Base-by-base conservation (phyloP, 345 rosid species). In the Trapa incisa region DNA sequence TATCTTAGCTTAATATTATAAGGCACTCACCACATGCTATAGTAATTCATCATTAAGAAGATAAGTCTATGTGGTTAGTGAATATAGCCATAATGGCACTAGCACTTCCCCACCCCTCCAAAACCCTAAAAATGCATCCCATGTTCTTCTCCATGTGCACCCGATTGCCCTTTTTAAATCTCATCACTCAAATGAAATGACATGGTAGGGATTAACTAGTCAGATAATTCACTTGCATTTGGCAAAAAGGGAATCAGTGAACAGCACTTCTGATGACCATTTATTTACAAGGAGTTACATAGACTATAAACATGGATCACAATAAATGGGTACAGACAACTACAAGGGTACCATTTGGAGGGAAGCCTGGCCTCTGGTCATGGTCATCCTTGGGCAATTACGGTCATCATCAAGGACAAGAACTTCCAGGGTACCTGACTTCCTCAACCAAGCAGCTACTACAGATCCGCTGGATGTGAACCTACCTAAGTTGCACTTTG, bases 401-500 rank as follows among this genome's bases (percentile, higher is more conserved):
- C 82, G 79, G 64, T 78, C 82, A 65, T 92, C 98, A 41, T 80
- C 76, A 66, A 92, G 98, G 66, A 85, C 84, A 67, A 89, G 90
- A 69, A 92, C 78, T 67, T 79, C 81, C 7, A 79, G 70, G 0
- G 97, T 88, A 53, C 91, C 85, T 0, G 93, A 82, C 82, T 88
- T 91, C 77, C 78, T 86, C 70, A 92, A 76, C 98, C 97, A 89
- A 22, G 90, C 82, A 35, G 96, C 80, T 39, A 89, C 96, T 5
- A 84, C 80, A 5, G 96, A 75, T 37, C 97, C 97, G 1, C 79
- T 69, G 22, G 93, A 92, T 68, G 76, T 74, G 54, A 89, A 88
- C 79, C 98, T 78, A 67, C 97, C 97, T 68, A 92, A 65, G 75
- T 92, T 92, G 79, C 91, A 84, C 77, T 84, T 86, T 17, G 89